Conservation (phyloP, 2,329 filamentous ascomycete species). For the Alternaria burnsii region DNA sequence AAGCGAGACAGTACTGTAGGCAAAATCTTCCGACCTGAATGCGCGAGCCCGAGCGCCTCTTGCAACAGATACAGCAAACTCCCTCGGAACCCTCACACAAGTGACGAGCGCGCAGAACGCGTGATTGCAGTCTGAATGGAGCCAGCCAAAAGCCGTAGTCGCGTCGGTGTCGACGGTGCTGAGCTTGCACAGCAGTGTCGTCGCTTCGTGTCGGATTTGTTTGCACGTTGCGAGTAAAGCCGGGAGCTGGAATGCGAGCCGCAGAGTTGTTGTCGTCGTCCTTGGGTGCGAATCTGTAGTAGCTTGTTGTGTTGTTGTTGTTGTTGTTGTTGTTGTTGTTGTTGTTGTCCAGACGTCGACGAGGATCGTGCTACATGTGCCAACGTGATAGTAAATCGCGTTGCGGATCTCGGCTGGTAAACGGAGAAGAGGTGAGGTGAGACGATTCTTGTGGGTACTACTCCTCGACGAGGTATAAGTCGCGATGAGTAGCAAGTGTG, state of each 20-base stretch:
- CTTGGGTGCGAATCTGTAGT: too few species aligned
- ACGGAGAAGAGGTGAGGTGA: neutral
- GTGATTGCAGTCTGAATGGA: too few species aligned
- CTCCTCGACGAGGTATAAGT: too few species aligned
- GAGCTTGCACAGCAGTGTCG: neutral
- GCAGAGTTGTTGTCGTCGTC: neutral
- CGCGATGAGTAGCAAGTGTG: rapidly evolving
- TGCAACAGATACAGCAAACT: too few species aligned
- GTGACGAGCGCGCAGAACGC: too few species aligned
- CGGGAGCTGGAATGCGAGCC: rapidly evolving
- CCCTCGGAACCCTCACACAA: too few species aligned
- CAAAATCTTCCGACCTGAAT: too few species aligned
- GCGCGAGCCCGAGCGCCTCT: too few species aligned
- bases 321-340: too few species aligned
- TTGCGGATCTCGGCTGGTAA: neutral
- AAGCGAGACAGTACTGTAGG: too few species aligned
- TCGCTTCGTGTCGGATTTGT: neutral
- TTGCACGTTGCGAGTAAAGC: neutral
- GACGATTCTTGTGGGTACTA: neutral
- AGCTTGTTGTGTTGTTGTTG: too few species aligned
- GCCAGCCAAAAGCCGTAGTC: too few species aligned
- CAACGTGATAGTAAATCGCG: rapidly evolving
- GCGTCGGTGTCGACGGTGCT: neutral
- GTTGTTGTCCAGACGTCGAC: neutral
- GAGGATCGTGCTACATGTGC: neutral